Evolutionary conservation across 306 rosid species (phyloP).

Genomic region (Prinsepia uniflora): DNA sequence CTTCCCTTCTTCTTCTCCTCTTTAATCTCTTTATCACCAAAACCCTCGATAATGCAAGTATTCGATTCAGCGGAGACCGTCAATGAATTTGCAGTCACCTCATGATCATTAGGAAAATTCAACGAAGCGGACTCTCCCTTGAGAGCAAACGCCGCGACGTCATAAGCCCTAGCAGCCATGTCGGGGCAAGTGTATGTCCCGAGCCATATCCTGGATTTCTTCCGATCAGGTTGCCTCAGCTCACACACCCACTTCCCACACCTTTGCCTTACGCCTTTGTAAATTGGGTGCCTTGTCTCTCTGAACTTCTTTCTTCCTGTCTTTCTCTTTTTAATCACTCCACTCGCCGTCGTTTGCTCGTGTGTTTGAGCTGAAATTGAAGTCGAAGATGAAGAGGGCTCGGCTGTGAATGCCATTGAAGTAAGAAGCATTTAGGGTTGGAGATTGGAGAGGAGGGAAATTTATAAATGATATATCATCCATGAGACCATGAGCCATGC

Average conservation of each 20-base stretch:
- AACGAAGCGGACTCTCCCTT: conserved; percentile 43
- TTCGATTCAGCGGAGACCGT: conserved; percentile 8
- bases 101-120: conserved; percentile 42
- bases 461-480: background rate
- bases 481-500: too few species aligned
- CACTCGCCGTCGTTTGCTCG: background rate
- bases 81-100: background rate
- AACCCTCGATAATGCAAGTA: background rate
- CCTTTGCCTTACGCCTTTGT: conserved; percentile 62
- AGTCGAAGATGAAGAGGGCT: conserved; percentile 7
- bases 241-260: conserved; percentile 81
- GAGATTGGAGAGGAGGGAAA: background rate
- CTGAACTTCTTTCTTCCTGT: conserved; percentile 63
- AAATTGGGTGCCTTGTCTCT: conserved; percentile 69
- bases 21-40: background rate
- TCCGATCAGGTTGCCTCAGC: conserved; percentile 47
- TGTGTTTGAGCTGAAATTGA: background rate
- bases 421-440: background rate
- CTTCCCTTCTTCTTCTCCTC: background rate
- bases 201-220: conserved; percentile 56
- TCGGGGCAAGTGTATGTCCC: conserved; percentile 59
- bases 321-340: conserved; percentile 39
- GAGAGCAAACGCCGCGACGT: conserved; percentile 55
- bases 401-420: background rate
- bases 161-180: conserved; percentile 74